phyloP scores from a whole-genome alignment of 208 protist species.

The Leishmania lainsoni region DNA sequence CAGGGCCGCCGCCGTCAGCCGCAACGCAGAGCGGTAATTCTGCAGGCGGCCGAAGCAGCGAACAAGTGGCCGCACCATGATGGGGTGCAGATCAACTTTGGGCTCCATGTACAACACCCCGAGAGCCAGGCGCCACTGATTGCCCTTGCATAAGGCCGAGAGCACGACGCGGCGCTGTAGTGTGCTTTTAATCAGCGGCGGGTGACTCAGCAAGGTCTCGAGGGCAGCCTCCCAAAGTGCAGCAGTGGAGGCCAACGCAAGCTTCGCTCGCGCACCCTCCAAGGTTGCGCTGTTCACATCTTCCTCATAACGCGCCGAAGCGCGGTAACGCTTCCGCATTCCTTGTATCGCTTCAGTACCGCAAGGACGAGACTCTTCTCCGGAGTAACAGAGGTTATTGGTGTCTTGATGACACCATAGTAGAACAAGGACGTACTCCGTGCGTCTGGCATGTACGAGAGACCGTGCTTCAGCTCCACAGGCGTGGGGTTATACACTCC shows the following conservation, averaged over 20 bases:
- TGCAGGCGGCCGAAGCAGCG: constrained; percentile 45
- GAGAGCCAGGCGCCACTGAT: constrained; percentile 56
- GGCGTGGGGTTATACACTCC: constrained; percentile 66
- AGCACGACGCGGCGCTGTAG: constrained; percentile 53
- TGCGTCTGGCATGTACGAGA: constrained; percentile 65
- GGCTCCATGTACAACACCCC: constrained; percentile 27
- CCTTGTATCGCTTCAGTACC: constrained; percentile 58
- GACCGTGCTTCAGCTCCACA: constrained; percentile 63
- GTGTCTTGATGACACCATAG: constrained; percentile 69
- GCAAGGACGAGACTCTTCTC: constrained; percentile 44
- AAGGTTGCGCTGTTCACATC: constrained; percentile 62
- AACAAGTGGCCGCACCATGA: constrained; percentile 65
- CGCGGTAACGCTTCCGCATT: constrained; percentile 39
- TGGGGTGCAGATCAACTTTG: constrained; percentile 31
- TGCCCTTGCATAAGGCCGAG: constrained; percentile 40
- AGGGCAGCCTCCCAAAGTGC: constrained; percentile 82
- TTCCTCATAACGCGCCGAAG: constrained; percentile 78
- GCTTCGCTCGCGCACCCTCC: constrained; percentile 51
- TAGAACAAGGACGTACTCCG: constrained; percentile 80
- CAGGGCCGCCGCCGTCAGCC: constrained; percentile 45
- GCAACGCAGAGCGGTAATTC: constrained; percentile 45
- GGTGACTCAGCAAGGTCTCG: constrained; percentile 37
- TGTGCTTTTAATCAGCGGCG: constrained; percentile 29
- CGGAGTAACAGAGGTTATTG: constrained; percentile 29
- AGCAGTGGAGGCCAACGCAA: constrained; percentile 64